Conservation (phyloP, 805 yeast species). For the Tetrapisispora iriomotensis region DNA sequence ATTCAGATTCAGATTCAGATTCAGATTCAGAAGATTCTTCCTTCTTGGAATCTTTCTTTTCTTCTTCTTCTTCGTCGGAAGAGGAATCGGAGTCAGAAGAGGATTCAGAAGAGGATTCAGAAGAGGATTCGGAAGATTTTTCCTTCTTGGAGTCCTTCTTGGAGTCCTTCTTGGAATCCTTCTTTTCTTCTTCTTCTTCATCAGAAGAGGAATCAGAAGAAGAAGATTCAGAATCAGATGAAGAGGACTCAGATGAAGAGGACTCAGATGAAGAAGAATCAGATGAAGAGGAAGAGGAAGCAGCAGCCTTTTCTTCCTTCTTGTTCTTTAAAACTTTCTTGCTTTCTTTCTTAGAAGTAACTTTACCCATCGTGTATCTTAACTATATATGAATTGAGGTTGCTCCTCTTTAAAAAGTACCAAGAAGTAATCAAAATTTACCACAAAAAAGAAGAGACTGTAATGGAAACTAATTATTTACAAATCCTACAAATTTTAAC, state of each 20-base stretch:
- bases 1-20: constrained; percentile 18
- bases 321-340: constrained; percentile 17
- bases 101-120: constrained; percentile 7
- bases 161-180: no score
- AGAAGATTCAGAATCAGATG: constrained; percentile 11
- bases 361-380: constrained; percentile 17
- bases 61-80: constrained; percentile 7
- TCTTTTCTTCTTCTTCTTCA: constrained; percentile 4
- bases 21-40: constrained; percentile 21
- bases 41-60: constrained; percentile 6
- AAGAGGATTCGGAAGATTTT: constrained; percentile 11
- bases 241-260: constrained; percentile 7
- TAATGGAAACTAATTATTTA: no score
- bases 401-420: constrained; percentile 3
- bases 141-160: no score
- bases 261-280: constrained; percentile 4
- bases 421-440: no score
- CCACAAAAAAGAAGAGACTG: background rate
- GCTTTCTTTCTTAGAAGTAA: constrained; percentile 23
- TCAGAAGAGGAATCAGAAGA: constrained; percentile 9
- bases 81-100: constrained; percentile 13
- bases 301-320: constrained; percentile 14
- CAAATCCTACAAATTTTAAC: background rate
- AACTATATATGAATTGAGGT: background rate
- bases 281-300: constrained; percentile 6